Evolutionary conservation across 768 basidiomycete species (phyloP), one percentile per base, ranked within the genome.

Genomic region (Macrolepiota fuliginosa): DNA sequence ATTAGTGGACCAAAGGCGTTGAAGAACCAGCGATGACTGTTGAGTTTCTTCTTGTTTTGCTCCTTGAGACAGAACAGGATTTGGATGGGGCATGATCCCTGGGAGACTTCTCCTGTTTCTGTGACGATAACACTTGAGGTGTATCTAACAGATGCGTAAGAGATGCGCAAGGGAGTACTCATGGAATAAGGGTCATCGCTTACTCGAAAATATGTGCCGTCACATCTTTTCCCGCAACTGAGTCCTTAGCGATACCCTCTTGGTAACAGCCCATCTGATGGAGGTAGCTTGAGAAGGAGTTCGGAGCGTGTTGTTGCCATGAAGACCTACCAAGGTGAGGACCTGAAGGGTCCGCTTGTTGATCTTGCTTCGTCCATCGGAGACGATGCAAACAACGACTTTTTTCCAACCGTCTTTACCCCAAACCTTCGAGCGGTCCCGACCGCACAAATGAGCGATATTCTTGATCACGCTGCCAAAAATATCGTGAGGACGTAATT

Each of bases 21-120:
- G 83, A 97, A 96, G 81, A 96, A 96, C 95, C 95, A 97, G 19
- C 95, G 84, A 69, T 97, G 94, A 67, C 90, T 91, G 78, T 96
- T 96, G 67, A 96, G 81, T 73, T 97, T 96, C 82, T 96, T 96
- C 81, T 94, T 94, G 82, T 96, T 97, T 77, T 93, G 91, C 72
- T 96, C 94, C 74, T 96, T 96, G 69, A 96, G 77, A 70, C 93
- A 94, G 78, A 95, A 95, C 50, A 98, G 78, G 66, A 92, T 81
- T 73, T 95, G 96, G 62, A 93, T 86, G 0, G 94, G 88, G 68
- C 90, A 92, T 0, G 83, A 75, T n/a, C 87, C 84, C 54, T 82
- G 79, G 0, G 87, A 85, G 12, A 94, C 89, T 72, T 96, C 93
- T 25, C 93, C 93, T 0, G 79, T 80, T 11, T 91, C 89, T 4